phyloP scores from a whole-genome alignment of 2,329 filamentous ascomycete genomes.

The Truncatella angustata region DNA sequence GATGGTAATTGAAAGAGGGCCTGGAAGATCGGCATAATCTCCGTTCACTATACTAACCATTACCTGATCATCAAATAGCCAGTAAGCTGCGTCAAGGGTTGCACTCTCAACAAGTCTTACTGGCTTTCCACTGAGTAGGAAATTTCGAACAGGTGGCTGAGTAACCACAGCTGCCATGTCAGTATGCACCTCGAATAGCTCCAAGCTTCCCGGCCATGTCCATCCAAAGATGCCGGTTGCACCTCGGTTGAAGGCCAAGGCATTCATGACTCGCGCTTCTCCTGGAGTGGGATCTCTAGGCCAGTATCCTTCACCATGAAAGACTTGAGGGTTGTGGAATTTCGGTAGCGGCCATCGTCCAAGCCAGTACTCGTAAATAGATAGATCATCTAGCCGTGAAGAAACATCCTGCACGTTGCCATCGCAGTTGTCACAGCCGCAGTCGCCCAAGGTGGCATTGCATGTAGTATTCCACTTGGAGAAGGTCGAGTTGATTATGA shows the following conservation, averaged over 20 bases:
- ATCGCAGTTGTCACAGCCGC: constrained; percentile 61
- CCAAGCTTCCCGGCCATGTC: constrained; percentile 40
- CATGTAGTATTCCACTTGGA: constrained; percentile 55
- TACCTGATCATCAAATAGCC: constrained; percentile 25
- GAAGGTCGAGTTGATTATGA: constrained; percentile 54
- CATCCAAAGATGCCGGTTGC: constrained; percentile 42
- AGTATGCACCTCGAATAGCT: constrained; percentile 37
- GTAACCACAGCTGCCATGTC: constrained; percentile 37
- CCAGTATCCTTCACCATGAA: constrained; percentile 48
- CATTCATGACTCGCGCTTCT: constrained; percentile 44
- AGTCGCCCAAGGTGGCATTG: constrained; percentile 60
- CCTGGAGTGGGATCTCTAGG: constrained; percentile 39
- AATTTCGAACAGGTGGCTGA: constrained; percentile 32
- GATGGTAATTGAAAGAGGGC: constrained; percentile 14
- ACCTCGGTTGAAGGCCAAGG: constrained; percentile 44
- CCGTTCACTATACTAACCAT: constrained; percentile 38
- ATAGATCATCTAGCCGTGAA: constrained; percentile 36
- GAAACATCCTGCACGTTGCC: constrained; percentile 52
- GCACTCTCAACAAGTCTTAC: no score
- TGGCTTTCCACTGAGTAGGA: constrained; percentile 35
- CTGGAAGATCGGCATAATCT: constrained; percentile 18
- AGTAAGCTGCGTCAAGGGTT: constrained; percentile 38
- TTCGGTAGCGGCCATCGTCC: constrained; percentile 34
- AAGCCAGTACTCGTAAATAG: constrained; percentile 37
- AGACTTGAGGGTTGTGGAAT: constrained; percentile 45